A percentile compares a stretch with the other conserved stretches of the same genome.
Evolutionary conservation across 352 stramenopile species (phyloP).

Genomic region (Phytophthora lateralis): DNA sequence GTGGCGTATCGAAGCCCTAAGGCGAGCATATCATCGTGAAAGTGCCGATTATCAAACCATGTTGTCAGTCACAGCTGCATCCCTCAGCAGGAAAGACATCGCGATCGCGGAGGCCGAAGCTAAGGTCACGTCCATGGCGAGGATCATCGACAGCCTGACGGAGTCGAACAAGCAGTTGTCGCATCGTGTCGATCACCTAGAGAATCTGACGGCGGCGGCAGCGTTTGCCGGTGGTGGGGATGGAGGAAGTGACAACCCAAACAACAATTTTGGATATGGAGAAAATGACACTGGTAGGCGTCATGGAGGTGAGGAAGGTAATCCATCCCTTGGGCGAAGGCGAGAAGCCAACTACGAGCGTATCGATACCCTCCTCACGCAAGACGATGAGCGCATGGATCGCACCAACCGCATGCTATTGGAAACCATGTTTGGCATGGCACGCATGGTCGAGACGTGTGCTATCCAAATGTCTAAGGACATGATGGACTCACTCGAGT

Average conservation of each 20-base stretch:
- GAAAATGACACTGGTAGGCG: slow-evolving; percentile 11
- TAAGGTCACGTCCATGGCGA: slow-evolving; percentile 73
- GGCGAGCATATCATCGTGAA: slow-evolving; percentile 74
- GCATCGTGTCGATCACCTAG: slow-evolving; percentile 65
- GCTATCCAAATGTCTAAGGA: slow-evolving; percentile 87
- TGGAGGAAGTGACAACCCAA: slow-evolving; percentile 3
- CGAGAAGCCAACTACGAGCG: slow-evolving; percentile 53
- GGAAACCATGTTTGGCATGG: slow-evolving; percentile 85
- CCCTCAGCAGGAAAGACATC: slow-evolving; percentile 79
- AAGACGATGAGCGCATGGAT: slow-evolving; percentile 66
- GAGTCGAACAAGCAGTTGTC: slow-evolving; percentile 76
- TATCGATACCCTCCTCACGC: slow-evolving; percentile 56
- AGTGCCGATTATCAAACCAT: slow-evolving; percentile 84
- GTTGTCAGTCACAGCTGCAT: slow-evolving; percentile 75
- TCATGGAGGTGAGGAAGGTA: not conserved
- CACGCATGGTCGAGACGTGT: slow-evolving; percentile 82
- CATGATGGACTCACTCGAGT: slow-evolving; percentile 81
- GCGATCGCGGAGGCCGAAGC: slow-evolving; percentile 63
- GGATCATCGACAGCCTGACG: slow-evolving; percentile 81
- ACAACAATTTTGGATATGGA: slow-evolving; percentile 9
- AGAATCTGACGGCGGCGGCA: slow-evolving; percentile 47
- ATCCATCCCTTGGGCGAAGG: slow-evolving; percentile 13
- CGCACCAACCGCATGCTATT: slow-evolving; percentile 78
- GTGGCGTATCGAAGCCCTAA: slow-evolving; percentile 74
- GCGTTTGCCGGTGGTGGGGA: slow-evolving; percentile 16